phyloP scores from a whole-genome alignment of 371 early-diverging fungal genomes.

The Syncephalastrum monosporum region DNA sequence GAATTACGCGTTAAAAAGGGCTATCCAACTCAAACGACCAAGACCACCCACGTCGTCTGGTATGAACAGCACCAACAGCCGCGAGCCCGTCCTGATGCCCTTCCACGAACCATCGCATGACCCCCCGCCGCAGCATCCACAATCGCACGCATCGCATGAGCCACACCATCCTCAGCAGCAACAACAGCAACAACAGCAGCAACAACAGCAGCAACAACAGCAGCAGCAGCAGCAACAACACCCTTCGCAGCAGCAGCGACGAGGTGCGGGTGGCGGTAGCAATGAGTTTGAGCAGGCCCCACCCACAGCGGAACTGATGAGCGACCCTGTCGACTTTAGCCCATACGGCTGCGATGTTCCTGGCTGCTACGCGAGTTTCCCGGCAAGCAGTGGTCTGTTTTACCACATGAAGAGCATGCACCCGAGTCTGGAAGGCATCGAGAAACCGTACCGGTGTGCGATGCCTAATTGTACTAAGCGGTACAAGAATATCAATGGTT shows the following conservation, averaged over 20 bases:
- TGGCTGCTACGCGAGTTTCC: constrained; percentile 59
- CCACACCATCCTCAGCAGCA: constrained; percentile 23
- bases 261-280: no score
- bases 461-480: constrained; percentile 81
- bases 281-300: no score
- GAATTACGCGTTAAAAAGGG: no score
- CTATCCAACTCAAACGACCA: no score
- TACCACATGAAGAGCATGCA: constrained; percentile 71
- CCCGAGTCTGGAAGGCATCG: constrained; percentile 37
- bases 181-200: background rate
- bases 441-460: constrained; percentile 80
- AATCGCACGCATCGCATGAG: constrained; percentile 7
- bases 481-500: constrained; percentile 97
- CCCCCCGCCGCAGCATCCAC: no score
- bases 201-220: constrained; percentile 5
- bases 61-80: no score
- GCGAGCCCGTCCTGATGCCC: no score
- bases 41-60: no score
- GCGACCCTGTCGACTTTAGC: constrained; percentile 21
- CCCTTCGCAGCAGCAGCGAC: constrained; percentile 7
- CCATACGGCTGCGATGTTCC: constrained; percentile 76
- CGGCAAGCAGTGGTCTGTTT: constrained; percentile 58
- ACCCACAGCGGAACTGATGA: no score
- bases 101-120: no score
- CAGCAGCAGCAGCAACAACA: constrained; percentile 2